Percentiles rank a stretch among this genome's conserved stretches.
These are phyloP conservation scores for Endoconidiophora polonica DNA, from an alignment of 2,329 filamentous ascomycete genomes.

Conservation along the genomic window DNA sequence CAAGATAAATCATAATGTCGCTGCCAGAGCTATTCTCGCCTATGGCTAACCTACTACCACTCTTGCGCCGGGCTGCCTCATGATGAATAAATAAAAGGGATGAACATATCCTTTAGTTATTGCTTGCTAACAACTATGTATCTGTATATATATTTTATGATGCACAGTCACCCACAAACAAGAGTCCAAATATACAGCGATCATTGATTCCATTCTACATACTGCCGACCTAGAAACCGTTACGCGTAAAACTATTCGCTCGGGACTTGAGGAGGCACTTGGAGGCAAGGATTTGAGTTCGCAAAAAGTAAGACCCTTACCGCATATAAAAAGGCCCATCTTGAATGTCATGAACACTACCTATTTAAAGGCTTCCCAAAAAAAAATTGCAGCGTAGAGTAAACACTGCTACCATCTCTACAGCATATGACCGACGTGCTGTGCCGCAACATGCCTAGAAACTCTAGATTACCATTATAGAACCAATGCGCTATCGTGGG, in stretches of 20 bases:
- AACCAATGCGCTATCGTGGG: no score
- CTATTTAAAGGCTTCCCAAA: no score
- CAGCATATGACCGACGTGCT: no score
- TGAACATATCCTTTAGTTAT: no score
- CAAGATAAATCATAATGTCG: background rate
- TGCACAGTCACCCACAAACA: conserved; percentile 33
- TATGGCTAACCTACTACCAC: background rate
- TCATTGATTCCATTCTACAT: conserved; percentile 43
- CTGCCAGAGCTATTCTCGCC: background rate
- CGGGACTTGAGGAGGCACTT: conserved; percentile 36
- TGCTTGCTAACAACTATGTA: no score
- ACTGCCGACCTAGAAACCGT: conserved; percentile 45
- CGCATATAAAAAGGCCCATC: background rate
- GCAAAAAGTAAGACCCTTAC: conserved; percentile 32
- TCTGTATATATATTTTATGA: background rate
- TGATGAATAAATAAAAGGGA: no score
- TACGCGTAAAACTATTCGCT: conserved; percentile 44
- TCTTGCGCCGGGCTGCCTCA: background rate
- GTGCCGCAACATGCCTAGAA: no score
- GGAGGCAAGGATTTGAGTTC: conserved; percentile 40
- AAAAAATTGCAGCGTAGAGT: no score
- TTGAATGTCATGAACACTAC: background rate
- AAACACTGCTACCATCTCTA: no score
- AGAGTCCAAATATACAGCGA: conserved; percentile 33
- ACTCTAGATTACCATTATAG: no score